Conservation (phyloP, 2,329 filamentous ascomycete species). For the Emmonsiellopsis sp. region DNA sequence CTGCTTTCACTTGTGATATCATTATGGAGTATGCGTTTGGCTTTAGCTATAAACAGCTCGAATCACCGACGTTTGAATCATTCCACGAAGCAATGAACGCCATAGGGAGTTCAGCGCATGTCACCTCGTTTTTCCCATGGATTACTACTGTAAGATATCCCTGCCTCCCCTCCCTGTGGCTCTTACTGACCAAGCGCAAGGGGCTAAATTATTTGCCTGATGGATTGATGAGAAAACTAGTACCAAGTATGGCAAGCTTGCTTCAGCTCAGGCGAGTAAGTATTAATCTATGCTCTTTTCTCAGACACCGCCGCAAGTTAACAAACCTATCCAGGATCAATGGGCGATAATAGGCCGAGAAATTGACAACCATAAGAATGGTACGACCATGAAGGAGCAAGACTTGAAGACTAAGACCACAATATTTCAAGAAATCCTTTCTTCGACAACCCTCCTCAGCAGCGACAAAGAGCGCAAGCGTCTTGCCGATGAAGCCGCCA, state of each 20-base stretch:
- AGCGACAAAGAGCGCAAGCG: conserved; percentile 15
- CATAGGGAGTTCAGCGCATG: conserved; percentile 12
- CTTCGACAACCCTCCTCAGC: conserved; percentile 11
- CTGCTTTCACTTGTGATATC: conserved; percentile 17
- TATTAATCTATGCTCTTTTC: too few species aligned
- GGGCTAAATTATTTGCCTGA: conserved; percentile 9
- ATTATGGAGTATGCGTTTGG: conserved; percentile 20
- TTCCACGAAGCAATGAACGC: conserved; percentile 18
- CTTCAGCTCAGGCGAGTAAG: conserved; percentile 9
- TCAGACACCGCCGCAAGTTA: too few species aligned
- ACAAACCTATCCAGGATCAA: too few species aligned
- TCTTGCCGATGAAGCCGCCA: conserved; percentile 17
- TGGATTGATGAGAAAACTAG: conserved; percentile 5
- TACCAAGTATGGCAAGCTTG: conserved; percentile 7
- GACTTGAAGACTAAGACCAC: conserved; percentile 5
- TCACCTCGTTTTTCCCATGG: conserved; percentile 15
- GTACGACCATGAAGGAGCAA: too few species aligned
- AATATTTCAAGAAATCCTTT: conserved; percentile 18
- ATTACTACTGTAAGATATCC: conserved; percentile 7
- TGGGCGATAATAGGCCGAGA: too few species aligned
- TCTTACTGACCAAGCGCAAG: neutral
- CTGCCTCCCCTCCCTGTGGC: neutral
- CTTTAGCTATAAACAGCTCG: conserved; percentile 16
- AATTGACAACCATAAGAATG: too few species aligned
- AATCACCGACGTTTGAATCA: conserved; percentile 13